Conservation (phyloP, 2,329 filamentous ascomycete species). For the Dothidotthia symphoricarpi region DNA sequence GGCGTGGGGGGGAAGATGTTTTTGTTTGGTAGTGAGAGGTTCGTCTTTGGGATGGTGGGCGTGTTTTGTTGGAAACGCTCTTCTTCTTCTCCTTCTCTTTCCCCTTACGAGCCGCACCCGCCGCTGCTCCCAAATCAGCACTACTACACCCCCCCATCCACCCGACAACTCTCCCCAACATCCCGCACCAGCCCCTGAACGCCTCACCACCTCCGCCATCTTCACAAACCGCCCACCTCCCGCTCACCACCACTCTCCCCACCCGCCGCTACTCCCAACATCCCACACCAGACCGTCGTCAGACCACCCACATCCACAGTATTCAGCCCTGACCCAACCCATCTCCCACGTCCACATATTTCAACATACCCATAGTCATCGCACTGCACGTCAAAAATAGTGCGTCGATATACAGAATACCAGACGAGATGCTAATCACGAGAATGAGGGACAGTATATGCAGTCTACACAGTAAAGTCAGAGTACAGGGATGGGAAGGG, state of each 20-base stretch:
- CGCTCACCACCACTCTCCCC: constrained; percentile 31
- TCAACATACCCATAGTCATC: constrained; percentile 28
- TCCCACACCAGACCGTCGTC: constrained; percentile 23
- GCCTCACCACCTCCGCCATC: constrained; percentile 28
- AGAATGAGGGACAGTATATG: constrained; percentile 35
- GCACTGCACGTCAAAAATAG: constrained; percentile 31
- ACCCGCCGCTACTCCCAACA: constrained; percentile 33
- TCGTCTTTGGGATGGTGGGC: constrained; percentile 15
- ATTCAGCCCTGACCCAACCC: constrained; percentile 21
- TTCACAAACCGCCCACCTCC: constrained; percentile 25
- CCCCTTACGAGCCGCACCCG: too few relatives aligned
- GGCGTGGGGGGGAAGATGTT: constrained; percentile 33
- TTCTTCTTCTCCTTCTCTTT: constrained; percentile 3
- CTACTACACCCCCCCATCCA: constrained; percentile 5
- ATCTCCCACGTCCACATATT: not conserved
- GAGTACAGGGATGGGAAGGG: too few relatives aligned
- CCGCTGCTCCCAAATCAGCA: constrained; percentile 5
- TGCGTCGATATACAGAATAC: constrained; percentile 31
- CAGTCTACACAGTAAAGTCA: not conserved
- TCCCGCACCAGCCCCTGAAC: constrained; percentile 27
- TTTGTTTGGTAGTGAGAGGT: constrained; percentile 29
- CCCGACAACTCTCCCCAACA: constrained; percentile 20
- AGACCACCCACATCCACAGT: constrained; percentile 25
- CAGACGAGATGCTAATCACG: constrained; percentile 26
- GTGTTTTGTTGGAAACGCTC: constrained; percentile 4